phyloP scores from a whole-genome alignment of 352 stramenopile genomes.

The Phytopythium litorale region DNA sequence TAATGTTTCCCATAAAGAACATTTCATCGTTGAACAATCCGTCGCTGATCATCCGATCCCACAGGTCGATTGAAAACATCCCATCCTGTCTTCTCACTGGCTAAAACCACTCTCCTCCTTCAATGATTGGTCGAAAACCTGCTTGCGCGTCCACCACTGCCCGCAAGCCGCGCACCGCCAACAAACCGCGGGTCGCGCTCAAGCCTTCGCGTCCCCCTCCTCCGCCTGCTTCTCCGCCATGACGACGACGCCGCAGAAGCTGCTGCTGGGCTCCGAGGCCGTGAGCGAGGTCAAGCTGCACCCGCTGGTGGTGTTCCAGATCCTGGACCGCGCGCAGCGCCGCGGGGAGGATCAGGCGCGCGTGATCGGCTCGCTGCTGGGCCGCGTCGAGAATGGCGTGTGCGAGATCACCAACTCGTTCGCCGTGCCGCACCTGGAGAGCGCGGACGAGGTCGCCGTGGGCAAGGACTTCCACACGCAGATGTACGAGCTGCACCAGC shows the following conservation, averaged over 20 bases:
- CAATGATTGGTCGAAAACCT: no score
- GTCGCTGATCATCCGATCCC: no score
- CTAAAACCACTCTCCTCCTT: no score
- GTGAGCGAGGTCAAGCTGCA: slow-evolving; percentile 89
- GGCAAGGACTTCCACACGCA: slow-evolving; percentile 98
- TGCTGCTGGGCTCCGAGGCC: slow-evolving; percentile 79
- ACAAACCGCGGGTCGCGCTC: not conserved
- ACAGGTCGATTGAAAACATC: no score
- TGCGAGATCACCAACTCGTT: slow-evolving; percentile 95
- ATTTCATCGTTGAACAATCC: no score
- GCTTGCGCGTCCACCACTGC: no score
- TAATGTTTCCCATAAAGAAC: no score
- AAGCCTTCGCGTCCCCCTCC: not conserved
- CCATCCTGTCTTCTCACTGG: no score
- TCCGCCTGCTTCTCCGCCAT: not conserved
- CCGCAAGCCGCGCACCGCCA: no score
- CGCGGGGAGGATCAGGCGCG: slow-evolving; percentile 91
- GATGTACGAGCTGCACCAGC: slow-evolving; percentile 95
- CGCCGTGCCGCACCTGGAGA: slow-evolving; percentile 96
- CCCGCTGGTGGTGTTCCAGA: slow-evolving; percentile 96
- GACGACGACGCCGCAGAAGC: slow-evolving; percentile 21
- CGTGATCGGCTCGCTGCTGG: slow-evolving; percentile 97
- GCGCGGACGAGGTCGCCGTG: slow-evolving; percentile 95
- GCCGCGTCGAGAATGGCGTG: slow-evolving; percentile 80
- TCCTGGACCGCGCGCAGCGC: slow-evolving; percentile 95